phyloP scores from a whole-genome alignment of 352 stramenopile species.

The Pelagophyceae sp. region DNA sequence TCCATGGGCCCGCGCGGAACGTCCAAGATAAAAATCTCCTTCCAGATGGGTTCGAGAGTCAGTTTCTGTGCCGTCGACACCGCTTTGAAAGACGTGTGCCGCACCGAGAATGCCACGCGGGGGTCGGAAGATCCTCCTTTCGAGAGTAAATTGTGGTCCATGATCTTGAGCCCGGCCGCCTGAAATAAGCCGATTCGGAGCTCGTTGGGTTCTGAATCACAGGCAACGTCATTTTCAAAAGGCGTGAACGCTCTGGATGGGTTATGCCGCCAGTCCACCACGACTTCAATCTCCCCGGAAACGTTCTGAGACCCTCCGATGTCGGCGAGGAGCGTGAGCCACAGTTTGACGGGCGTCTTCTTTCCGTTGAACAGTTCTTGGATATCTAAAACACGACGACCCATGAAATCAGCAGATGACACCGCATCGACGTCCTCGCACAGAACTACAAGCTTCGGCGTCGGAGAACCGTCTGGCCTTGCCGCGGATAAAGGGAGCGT shows the following conservation, averaged over 20 bases:
- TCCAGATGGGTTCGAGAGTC: constrained; percentile 10
- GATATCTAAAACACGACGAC: neutral
- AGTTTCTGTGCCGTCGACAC: neutral
- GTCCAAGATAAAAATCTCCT: neutral
- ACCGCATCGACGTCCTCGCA: neutral
- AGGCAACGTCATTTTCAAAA: neutral
- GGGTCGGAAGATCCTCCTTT: neutral
- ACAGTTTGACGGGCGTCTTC: neutral
- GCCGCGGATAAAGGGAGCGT: neutral
- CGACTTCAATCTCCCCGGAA: neutral
- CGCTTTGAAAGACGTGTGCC: neutral
- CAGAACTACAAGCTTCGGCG: neutral
- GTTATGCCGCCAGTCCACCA: neutral
- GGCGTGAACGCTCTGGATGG: neutral
- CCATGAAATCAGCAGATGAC: neutral
- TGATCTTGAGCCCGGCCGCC: neutral
- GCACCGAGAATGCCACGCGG: neutral
- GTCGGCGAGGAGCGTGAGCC: neutral
- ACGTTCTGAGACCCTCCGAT: neutral
- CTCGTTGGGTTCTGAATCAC: constrained; percentile 5
- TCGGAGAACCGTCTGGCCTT: neutral
- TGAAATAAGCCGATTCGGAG: constrained; percentile 15
- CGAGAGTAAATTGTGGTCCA: constrained; percentile 9
- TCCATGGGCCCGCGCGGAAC: neutral
- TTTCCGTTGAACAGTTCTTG: neutral